Conservation (phyloP, 1,284 basidiomycete genomes). For the Tilletia indica region DNA sequence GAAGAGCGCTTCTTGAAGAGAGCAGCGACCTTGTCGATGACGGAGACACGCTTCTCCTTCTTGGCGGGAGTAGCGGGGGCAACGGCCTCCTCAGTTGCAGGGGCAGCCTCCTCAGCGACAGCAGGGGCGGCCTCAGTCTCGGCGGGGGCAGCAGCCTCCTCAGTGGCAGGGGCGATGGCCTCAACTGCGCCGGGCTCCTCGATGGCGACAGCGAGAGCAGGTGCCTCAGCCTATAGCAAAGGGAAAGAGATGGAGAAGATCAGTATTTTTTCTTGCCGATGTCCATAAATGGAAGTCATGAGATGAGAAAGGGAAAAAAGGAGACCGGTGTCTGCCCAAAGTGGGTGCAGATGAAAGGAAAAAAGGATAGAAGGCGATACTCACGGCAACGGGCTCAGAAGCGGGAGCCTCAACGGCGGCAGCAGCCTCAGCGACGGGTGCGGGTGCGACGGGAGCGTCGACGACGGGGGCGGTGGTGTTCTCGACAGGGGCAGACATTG, state of each 20-base stretch:
- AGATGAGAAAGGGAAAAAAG: no score
- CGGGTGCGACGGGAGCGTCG: neutral
- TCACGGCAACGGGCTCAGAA: neutral
- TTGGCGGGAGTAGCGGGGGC: neutral
- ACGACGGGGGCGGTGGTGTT: constrained; percentile 13
- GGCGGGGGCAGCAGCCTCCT: constrained; percentile 13
- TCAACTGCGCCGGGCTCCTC: neutral
- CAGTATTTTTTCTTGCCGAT: no score
- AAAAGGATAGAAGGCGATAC: neutral
- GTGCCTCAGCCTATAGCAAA: no score
- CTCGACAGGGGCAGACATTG: constrained; percentile 9
- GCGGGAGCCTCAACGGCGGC: constrained; percentile 6
- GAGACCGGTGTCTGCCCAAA: no score
- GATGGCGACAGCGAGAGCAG: no score
- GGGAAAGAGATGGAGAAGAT: no score
- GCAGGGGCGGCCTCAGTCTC: constrained; percentile 5
- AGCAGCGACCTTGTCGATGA: neutral
- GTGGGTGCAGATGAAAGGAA: neutral
- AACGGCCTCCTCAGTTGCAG: neutral
- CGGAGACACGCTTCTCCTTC: constrained; percentile 15
- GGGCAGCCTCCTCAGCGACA: neutral
- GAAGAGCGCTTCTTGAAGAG: constrained; percentile 7
- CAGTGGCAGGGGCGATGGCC: neutral
- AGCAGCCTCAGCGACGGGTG: neutral
- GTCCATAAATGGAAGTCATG: no score